Conservation (phyloP, 1,284 basidiomycete species). For the Leccinum holopus region DNA sequence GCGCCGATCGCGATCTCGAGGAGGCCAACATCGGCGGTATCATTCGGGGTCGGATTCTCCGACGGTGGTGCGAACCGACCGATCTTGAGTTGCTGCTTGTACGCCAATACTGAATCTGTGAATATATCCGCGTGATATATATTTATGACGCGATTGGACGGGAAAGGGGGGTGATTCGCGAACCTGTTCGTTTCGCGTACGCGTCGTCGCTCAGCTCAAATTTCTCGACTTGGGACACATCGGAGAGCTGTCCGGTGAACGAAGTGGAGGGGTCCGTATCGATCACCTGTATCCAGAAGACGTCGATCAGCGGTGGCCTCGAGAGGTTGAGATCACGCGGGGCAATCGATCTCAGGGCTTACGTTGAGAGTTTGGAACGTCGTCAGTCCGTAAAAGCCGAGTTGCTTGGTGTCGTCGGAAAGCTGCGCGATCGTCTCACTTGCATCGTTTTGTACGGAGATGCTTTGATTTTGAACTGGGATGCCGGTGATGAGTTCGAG, state of each 20-base stretch:
- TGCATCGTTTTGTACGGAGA: slow-evolving; percentile 65
- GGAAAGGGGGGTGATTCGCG: not conserved
- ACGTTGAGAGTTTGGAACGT: slow-evolving; percentile 79
- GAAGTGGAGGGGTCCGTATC: slow-evolving; percentile 75
- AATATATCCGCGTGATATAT: not conserved
- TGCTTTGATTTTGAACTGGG: slow-evolving; percentile 65
- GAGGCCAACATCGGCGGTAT: not conserved
- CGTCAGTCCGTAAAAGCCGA: slow-evolving; percentile 72
- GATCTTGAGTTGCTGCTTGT: slow-evolving; percentile 86
- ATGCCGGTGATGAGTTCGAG: slow-evolving; percentile 93
- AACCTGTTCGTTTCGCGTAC: slow-evolving; percentile 80
- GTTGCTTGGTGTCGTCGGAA: slow-evolving; percentile 61
- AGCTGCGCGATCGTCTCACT: slow-evolving; percentile 54
- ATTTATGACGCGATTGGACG: slow-evolving; percentile 3
- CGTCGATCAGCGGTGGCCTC: not conserved
- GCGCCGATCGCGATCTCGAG: slow-evolving; percentile 60
- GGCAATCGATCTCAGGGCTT: slow-evolving; percentile 12
- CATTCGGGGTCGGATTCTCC: not conserved
- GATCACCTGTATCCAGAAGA: slow-evolving; percentile 52
- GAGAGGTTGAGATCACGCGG: not conserved
- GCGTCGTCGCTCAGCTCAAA: slow-evolving; percentile 86
- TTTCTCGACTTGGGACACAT: slow-evolving; percentile 87
- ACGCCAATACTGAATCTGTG: slow-evolving; percentile 86
- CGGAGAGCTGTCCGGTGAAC: slow-evolving; percentile 79
- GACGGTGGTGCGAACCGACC: slow-evolving; percentile 75